These are phyloP conservation scores for Cardiospermum halicacabum DNA, from an alignment of 345 rosid genomes.

Conservation along the genomic window DNA sequence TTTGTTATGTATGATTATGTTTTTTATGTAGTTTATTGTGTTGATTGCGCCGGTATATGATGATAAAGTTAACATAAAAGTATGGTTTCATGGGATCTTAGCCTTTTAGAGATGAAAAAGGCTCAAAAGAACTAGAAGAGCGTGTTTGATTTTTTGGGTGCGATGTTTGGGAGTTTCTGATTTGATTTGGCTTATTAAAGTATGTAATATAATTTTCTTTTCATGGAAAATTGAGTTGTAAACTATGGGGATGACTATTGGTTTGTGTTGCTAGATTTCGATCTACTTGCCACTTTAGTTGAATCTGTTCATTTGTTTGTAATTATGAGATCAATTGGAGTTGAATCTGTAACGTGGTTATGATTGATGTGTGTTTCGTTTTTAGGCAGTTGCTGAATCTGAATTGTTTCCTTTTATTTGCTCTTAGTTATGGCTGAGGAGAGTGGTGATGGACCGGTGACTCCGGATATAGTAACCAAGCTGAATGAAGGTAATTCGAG, in stretches of 20 bases:
- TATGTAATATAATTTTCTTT: not conserved
- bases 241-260: not conserved
- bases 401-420: slow-evolving; percentile 6
- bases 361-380: no score
- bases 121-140: no score
- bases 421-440: slow-evolving; percentile 43
- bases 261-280: not conserved
- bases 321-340: no score
- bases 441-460: slow-evolving; percentile 21
- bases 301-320: not conserved
- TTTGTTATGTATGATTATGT: no score
- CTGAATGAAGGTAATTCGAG: slow-evolving; percentile 29
- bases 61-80: not conserved
- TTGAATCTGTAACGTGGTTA: no score
- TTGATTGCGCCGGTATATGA: no score
- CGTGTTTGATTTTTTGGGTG: no score
- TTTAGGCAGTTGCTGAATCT: not conserved
- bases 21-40: no score
- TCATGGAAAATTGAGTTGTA: no score
- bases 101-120: no score
- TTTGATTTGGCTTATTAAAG: not conserved
- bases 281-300: not conserved
- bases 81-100: not conserved
- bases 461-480: slow-evolving; percentile 27
- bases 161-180: not conserved